Evolutionary conservation across 257 asterid species (phyloP).

Genomic region (Lantana camara): DNA sequence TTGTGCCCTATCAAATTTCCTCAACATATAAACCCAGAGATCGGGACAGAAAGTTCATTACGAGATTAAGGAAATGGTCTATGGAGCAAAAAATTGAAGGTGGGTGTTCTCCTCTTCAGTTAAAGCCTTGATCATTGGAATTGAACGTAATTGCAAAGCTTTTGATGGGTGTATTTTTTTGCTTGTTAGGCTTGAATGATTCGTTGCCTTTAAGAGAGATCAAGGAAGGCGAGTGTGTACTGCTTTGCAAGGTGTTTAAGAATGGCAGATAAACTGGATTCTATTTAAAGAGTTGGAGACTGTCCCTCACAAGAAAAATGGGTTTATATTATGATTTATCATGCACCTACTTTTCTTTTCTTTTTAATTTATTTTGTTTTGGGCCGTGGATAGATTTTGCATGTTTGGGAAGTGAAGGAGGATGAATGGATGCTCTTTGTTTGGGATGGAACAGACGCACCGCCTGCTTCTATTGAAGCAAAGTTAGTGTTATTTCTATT

Average conservation of each 20-base stretch:
- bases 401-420: constrained; percentile 49
- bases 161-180: constrained; percentile 17
- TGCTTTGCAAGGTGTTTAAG: constrained; percentile 73
- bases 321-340: constrained; percentile 10
- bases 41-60: constrained; percentile 47
- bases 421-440: constrained; percentile 67
- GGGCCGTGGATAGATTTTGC: constrained; percentile 55
- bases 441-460: constrained; percentile 95
- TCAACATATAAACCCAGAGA: constrained; percentile 51
- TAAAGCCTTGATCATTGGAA: constrained; percentile 18
- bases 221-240: constrained; percentile 47
- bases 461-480: constrained; percentile 53
- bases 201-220: constrained; percentile 51
- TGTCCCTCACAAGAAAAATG: constrained; percentile 8
- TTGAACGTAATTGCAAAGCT: not conserved
- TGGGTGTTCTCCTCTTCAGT: constrained; percentile 27
- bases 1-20: constrained; percentile 66
- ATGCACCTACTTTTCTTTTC: not conserved
- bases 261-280: constrained; percentile 1
- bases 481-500: constrained; percentile 47
- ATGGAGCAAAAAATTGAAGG: constrained; percentile 44
- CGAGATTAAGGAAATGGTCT: constrained; percentile 54
- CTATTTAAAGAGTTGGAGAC: constrained; percentile 2
- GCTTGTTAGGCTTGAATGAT: constrained; percentile 47
- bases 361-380: not conserved